Conservation (phyloP, 2,329 filamentous ascomycete genomes). For the Parastagonospora avenae region DNA sequence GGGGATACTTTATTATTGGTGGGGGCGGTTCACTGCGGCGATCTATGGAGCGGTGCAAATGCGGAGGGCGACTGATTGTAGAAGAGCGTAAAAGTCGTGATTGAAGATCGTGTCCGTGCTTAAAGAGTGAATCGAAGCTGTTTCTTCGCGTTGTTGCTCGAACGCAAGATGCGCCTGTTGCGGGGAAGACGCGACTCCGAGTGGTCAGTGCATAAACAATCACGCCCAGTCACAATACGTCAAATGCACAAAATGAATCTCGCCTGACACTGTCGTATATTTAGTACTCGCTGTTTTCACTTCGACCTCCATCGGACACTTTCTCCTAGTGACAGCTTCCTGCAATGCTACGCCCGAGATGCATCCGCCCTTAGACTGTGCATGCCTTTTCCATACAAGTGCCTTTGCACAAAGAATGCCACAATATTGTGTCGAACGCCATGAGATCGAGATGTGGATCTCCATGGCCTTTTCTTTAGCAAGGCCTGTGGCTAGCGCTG, state of each 20-base stretch:
- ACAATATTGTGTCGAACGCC: constrained; percentile 18
- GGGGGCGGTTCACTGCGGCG: not conserved
- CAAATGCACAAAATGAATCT: not conserved
- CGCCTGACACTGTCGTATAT: not conserved
- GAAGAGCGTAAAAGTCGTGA: not conserved
- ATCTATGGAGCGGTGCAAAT: not conserved
- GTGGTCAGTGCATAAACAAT: constrained; percentile 12
- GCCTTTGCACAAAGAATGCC: constrained; percentile 8
- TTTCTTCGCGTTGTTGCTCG: not conserved
- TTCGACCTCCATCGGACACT: not conserved
- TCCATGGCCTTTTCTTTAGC: not conserved
- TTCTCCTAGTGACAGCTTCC: constrained; percentile 1
- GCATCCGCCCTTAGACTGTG: constrained; percentile 7
- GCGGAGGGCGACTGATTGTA: too few relatives aligned
- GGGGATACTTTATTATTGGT: not conserved
- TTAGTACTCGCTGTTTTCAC: constrained; percentile 3
- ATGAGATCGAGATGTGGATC: constrained; percentile 14
- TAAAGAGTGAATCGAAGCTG: not conserved
- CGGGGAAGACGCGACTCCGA: constrained; percentile 29
- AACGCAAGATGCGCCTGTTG: constrained; percentile 6
- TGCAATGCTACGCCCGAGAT: constrained; percentile 2
- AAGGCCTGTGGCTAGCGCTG: constrained; percentile 1
- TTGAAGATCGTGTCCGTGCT: not conserved
- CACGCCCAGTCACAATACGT: not conserved
- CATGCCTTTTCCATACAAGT: not conserved